phyloP scores from a whole-genome alignment of 2,329 filamentous ascomycete species.

The Fusarium caatingaense region DNA sequence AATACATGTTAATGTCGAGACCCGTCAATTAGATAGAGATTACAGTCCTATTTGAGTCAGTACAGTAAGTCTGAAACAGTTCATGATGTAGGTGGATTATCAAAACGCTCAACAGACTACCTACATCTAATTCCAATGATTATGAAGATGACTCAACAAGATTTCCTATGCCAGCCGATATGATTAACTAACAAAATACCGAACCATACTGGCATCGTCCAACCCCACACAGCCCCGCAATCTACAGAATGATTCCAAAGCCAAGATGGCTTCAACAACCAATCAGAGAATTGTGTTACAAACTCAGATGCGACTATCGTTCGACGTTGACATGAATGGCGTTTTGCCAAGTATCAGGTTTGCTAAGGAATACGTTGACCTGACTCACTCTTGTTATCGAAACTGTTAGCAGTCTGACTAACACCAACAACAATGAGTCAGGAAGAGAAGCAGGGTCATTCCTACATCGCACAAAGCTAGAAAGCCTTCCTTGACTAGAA shows the following conservation, averaged over 20 bases:
- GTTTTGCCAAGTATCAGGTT: background rate
- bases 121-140: background rate
- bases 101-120: background rate
- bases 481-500: conserved; percentile 15
- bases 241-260: conserved; percentile 40
- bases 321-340: conserved; percentile 2
- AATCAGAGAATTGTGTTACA: conserved; percentile 16
- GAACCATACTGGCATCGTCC: conserved; percentile 7
- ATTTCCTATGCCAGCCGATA: background rate
- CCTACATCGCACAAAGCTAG: background rate
- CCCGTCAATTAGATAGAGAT: background rate
- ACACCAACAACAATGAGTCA: background rate
- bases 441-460: background rate
- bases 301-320: conserved; percentile 11
- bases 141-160: background rate
- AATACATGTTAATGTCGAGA: background rate
- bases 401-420: conserved; percentile 2
- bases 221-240: conserved; percentile 37
- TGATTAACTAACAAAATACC: background rate
- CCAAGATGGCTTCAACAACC: conserved; percentile 13
- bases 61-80: background rate
- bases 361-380: background rate
- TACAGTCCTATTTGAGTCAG: background rate
- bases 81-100: background rate
- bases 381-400: background rate